Percentiles rank a stretch among this genome's conserved stretches.
phyloP scores from a whole-genome alignment of 495 filamentous ascomycete genomes.

The Hypoxylon subgilvum region DNA sequence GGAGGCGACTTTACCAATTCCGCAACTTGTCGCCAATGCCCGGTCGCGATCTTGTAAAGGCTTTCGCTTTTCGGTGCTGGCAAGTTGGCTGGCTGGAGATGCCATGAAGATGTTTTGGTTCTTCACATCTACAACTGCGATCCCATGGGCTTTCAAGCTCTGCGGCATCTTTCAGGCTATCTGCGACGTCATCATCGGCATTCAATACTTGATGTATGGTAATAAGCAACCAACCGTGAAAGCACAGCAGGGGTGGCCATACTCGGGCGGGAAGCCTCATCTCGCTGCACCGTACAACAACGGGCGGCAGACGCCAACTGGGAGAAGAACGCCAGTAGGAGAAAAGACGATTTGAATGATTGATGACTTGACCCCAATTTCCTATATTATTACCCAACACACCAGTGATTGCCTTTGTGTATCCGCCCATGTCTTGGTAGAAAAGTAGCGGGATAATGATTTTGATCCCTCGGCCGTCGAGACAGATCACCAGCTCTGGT shows the following conservation, averaged over 20 bases:
- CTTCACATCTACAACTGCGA: slow-evolving; percentile 71
- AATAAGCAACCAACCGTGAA: slow-evolving; percentile 50
- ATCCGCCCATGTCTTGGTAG: neutral
- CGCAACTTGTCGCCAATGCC: slow-evolving; percentile 84
- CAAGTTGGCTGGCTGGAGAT: slow-evolving; percentile 89
- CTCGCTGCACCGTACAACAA: slow-evolving; percentile 21
- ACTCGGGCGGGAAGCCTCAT: slow-evolving; percentile 24
- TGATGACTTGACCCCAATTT: neutral
- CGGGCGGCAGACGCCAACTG: slow-evolving; percentile 43
- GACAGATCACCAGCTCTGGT: no score
- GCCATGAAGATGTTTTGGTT: slow-evolving; percentile 97
- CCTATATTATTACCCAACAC: slow-evolving; percentile 1
- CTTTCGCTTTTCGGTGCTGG: slow-evolving; percentile 84
- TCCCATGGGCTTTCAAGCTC: slow-evolving; percentile 87
- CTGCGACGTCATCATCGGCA: slow-evolving; percentile 81
- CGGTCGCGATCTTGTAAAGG: slow-evolving; percentile 82
- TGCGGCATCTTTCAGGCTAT: slow-evolving; percentile 90
- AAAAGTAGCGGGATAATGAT: neutral
- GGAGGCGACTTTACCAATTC: slow-evolving; percentile 87
- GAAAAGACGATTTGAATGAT: slow-evolving; percentile 45
- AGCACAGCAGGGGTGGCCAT: slow-evolving; percentile 39
- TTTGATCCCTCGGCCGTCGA: no score
- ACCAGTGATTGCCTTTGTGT: neutral
- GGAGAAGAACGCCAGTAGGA: slow-evolving; percentile 46
- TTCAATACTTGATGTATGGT: slow-evolving; percentile 87